Conservation (phyloP, 2,329 filamentous ascomycete genomes). For the Aureobasidium sp. region DNA sequence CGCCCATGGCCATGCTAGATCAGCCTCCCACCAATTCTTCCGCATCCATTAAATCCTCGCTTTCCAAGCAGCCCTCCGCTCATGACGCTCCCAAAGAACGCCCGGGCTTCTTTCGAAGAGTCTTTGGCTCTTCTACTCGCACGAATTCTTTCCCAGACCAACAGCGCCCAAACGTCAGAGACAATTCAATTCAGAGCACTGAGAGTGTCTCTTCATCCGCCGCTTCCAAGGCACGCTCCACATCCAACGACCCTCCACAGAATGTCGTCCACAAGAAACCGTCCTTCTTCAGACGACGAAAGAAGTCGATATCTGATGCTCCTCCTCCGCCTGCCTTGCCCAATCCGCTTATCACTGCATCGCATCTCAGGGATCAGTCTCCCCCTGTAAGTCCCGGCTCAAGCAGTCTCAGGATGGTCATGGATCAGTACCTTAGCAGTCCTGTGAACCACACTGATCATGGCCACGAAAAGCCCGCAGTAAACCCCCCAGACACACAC, state of each 20-base stretch:
- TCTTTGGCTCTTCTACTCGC: slow-evolving; percentile 69
- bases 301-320: slow-evolving; percentile 74
- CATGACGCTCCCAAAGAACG: slow-evolving; percentile 42
- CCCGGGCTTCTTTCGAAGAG: slow-evolving; percentile 84
- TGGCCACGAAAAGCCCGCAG: not conserved
- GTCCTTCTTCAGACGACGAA: slow-evolving; percentile 87
- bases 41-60: slow-evolving; percentile 37
- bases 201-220: not conserved
- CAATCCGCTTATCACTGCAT: slow-evolving; percentile 27
- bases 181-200: slow-evolving; percentile 6
- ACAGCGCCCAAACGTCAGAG: slow-evolving; percentile 20
- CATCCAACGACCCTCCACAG: slow-evolving; percentile 12
- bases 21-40: slow-evolving; percentile 1
- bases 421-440: slow-evolving; percentile 68
- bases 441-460: slow-evolving; percentile 15
- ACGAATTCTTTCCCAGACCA: slow-evolving; percentile 33
- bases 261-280: slow-evolving; percentile 71
- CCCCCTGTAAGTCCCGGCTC: slow-evolving; percentile 45
- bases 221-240: not conserved
- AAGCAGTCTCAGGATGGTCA: slow-evolving; percentile 76
- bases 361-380: slow-evolving; percentile 42
- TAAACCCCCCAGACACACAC: slow-evolving; percentile 19
- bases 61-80: slow-evolving; percentile 9
- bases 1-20: not conserved
- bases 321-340: slow-evolving; percentile 55